phyloP scores from a whole-genome alignment of 768 basidiomycete genomes.

The Trametes cinnabarina region DNA sequence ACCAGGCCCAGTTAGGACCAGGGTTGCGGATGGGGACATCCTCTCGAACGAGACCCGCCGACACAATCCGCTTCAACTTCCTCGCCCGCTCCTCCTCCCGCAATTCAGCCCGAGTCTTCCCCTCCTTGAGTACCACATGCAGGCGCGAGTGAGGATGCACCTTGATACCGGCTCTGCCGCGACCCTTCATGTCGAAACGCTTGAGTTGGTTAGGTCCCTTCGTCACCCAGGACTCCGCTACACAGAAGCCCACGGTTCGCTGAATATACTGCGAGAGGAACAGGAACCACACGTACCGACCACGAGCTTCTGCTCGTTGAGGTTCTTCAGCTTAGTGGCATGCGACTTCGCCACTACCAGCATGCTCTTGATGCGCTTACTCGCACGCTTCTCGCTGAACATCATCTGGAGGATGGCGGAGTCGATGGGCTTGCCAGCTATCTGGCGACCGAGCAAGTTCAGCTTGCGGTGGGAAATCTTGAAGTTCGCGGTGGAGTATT shows the following conservation, averaged over 20 bases:
- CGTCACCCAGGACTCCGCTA: conserved; percentile 93
- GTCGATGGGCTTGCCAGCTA: conserved; percentile 89
- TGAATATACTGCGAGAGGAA: not conserved
- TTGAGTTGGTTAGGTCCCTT: conserved; percentile 69
- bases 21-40: conserved; percentile 77
- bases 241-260: not conserved
- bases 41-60: conserved; percentile 76
- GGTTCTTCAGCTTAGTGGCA: conserved; percentile 71
- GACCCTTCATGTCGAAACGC: conserved; percentile 78
- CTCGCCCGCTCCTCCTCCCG: conserved; percentile 60
- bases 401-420: conserved; percentile 96
- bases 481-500: conserved; percentile 89
- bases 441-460: conserved; percentile 82
- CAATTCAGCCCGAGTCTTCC: conserved; percentile 71
- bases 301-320: conserved; percentile 69
- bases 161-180: conserved; percentile 77
- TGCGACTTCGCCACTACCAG: conserved; percentile 84
- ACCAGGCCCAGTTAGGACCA: conserved; percentile 77
- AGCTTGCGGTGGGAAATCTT: conserved; percentile 93
- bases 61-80: conserved; percentile 74
- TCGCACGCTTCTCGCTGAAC: conserved; percentile 91
- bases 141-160: conserved; percentile 73
- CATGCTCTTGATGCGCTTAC: conserved; percentile 84
- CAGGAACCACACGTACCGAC: conserved; percentile 59
- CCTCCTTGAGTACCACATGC: conserved; percentile 75